Conservation (phyloP, 179 eudicot genomes). For the Patellifolia procumbens region DNA sequence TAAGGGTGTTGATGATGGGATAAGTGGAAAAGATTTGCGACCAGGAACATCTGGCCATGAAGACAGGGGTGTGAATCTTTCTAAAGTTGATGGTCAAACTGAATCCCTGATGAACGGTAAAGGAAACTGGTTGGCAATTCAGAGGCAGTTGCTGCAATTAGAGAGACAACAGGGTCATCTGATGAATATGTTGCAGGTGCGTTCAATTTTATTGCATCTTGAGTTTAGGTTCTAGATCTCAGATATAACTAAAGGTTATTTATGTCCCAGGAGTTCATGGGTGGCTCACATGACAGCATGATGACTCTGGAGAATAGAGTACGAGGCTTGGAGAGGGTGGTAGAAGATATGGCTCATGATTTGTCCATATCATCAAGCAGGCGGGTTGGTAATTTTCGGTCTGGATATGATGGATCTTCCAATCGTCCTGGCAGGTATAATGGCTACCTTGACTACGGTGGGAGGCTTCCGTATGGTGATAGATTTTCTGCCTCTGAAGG, state of each 20-base stretch:
- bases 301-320: slow-evolving; percentile 90
- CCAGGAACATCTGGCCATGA: slow-evolving; percentile 41
- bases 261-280: slow-evolving; percentile 84
- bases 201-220: slow-evolving; percentile 20
- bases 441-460: slow-evolving; percentile 52
- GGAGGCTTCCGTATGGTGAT: slow-evolving; percentile 57
- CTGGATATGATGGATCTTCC: slow-evolving; percentile 71
- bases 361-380: slow-evolving; percentile 70
- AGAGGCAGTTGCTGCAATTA: slow-evolving; percentile 79
- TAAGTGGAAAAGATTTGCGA: slow-evolving; percentile 38
- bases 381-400: slow-evolving; percentile 57
- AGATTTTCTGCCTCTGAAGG: slow-evolving; percentile 58
- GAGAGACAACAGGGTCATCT: slow-evolving; percentile 95
- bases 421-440: slow-evolving; percentile 67
- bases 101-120: slow-evolving; percentile 56
- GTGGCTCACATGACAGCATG: slow-evolving; percentile 97
- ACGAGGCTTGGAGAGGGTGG: slow-evolving; percentile 92
- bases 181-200: slow-evolving; percentile 98
- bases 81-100: slow-evolving; percentile 39
- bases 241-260: slow-evolving; percentile 27
- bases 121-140: slow-evolving; percentile 92
- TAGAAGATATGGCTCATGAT: slow-evolving; percentile 96
- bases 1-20: slow-evolving; percentile 42
- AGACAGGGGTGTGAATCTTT: slow-evolving; percentile 30
- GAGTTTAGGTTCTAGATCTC: slow-evolving; percentile 15